A percentile compares a stretch with the other conserved stretches of the same genome.
Conservation (phyloP, 345 rosid genomes). For the Dimocarpus longan region DNA sequence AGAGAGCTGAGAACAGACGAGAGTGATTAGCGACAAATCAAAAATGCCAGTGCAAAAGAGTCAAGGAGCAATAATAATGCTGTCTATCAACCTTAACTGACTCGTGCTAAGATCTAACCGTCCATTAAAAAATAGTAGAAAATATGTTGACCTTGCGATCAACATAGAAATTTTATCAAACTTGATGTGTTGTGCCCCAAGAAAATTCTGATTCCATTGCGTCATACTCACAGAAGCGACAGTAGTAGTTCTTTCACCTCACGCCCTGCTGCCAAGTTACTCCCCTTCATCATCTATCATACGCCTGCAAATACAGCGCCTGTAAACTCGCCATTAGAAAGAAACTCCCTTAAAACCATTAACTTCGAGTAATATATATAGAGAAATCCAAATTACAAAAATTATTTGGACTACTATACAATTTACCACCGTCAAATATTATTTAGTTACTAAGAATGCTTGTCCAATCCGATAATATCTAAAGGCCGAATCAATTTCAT, state of each 20-base stretch:
- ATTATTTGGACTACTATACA: no score
- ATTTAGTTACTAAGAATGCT: no score
- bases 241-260: background rate
- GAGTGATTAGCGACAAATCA: background rate
- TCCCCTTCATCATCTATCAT: no score
- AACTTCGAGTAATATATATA: no score
- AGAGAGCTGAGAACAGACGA: conserved; percentile 1
- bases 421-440: no score
- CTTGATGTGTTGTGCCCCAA: conserved; percentile 5
- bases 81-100: background rate
- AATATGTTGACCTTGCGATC: background rate
- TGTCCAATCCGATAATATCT: no score
- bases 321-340: no score
- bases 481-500: no score
- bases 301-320: background rate
- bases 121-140: background rate
- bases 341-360: no score
- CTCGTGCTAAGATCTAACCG: conserved; percentile 2
- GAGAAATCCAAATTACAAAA: no score
- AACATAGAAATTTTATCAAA: background rate
- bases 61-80: background rate
- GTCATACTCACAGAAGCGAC: conserved; percentile 3
- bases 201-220: conserved; percentile 28
- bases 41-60: background rate
- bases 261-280: background rate